Base-by-base conservation (phyloP, 1,284 basidiomycete genomes). In the Ustilago hordei region DNA sequence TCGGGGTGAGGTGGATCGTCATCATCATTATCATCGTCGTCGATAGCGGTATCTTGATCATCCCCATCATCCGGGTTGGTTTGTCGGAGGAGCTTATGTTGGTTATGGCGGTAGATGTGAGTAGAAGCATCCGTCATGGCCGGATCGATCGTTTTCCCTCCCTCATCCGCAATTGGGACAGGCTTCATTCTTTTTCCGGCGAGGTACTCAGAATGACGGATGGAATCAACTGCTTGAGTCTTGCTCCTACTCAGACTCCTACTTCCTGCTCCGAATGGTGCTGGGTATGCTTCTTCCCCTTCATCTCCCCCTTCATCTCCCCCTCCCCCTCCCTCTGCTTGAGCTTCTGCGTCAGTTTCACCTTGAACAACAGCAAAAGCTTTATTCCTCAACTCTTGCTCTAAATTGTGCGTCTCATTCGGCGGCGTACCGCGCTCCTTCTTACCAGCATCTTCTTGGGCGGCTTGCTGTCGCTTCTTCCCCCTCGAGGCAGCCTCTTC, bases 211-310 rank as follows among this genome's bases (percentile, higher is more conserved):
- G 72, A 66, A 23, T 75, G 72, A 34, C 52, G 67, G 39, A 63
- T 69, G 5, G 64, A 64, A 3, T 62, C 72, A 19, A 75, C 72
- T 3, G 67, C 59, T 11, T 60, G 55, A 3, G 72, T 75, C 38
- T 75, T 69, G 60, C 63, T 65, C 48, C 47, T 65, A 8, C 41
- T 17, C 28, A 57, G 6, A 8, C 31, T 35, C 13, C 45, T 38
- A 8, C 60, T 32, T 12, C 47, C 66, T 3, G 57, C 36, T 9
- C 78, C 80, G 19, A 81, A 81, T 5, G 80, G 80, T 17, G 70
- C 69, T 3, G 80, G 80, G 43, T 79, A 81, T 4, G 77, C 62
- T 50, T 81, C 80, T 28, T 80, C 75, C 41, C 13, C 70, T 17
- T 66, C 66, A 15, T 64, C 38, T n/a, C 52, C 58, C 8, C 60